Evolutionary conservation across 306 rosid genomes (phyloP).

Genomic region (Lathyrus tuberosus): DNA sequence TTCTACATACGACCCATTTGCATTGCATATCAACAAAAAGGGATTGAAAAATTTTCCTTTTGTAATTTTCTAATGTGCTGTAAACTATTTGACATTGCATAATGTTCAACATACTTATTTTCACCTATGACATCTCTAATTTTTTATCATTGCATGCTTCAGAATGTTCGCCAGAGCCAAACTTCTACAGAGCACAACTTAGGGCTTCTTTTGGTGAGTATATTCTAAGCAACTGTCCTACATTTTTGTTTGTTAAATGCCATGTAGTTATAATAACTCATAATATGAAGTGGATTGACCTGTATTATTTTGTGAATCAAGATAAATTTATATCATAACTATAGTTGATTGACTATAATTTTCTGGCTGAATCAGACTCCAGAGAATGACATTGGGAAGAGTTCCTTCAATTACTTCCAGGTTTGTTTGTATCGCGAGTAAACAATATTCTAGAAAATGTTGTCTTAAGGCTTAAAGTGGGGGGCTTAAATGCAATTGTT

Average conservation of each 20-base stretch:
- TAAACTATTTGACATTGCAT: constrained; percentile 8
- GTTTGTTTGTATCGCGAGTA: no score
- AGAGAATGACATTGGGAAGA: no score
- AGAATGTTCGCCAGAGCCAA: constrained; percentile 58
- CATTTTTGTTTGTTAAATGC: no score
- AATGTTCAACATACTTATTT: neutral
- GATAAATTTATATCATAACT: no score
- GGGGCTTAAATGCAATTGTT: constrained; percentile 8
- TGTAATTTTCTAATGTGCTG: constrained; percentile 1
- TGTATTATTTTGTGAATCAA: no score
- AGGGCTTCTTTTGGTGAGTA: constrained; percentile 87
- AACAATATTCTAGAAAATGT: no score
- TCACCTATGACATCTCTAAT: constrained; percentile 33
- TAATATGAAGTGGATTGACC: no score
- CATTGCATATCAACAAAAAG: constrained; percentile 4
- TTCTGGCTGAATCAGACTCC: no score
- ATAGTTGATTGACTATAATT: constrained; percentile 39
- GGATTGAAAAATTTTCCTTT: neutral
- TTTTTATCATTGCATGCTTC: constrained; percentile 41
- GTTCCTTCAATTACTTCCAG: no score
- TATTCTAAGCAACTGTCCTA: no score
- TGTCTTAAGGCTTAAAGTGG: neutral
- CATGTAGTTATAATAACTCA: no score
- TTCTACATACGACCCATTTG: constrained; percentile 9
- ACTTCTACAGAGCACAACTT: constrained; percentile 65